phyloP scores from a whole-genome alignment of 129 eudicot species.

The Calendula officinalis region DNA sequence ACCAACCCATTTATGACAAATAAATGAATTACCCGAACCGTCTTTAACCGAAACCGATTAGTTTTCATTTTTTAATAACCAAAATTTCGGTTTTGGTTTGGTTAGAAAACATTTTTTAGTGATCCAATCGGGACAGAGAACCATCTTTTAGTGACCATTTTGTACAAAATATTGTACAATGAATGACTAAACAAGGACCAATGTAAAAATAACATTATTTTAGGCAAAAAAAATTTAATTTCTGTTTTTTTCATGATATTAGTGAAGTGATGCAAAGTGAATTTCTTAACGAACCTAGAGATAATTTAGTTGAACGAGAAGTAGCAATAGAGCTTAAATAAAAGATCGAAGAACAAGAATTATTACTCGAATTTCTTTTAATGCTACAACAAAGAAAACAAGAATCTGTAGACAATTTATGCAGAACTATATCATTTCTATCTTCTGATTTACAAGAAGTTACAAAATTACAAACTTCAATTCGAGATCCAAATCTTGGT shows the following conservation, averaged over 20 bases:
- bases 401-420: constrained; percentile 59
- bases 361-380: constrained; percentile 75
- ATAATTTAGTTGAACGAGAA: constrained; percentile 56
- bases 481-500: constrained; percentile 20
- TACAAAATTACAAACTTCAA: constrained; percentile 46
- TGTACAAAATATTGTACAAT: constrained; percentile 14
- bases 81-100: too few relatives aligned
- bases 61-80: too few relatives aligned
- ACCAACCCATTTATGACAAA: too few relatives aligned
- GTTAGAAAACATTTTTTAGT: too few relatives aligned
- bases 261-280: constrained; percentile 82
- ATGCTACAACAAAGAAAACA: constrained; percentile 65
- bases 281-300: constrained; percentile 64
- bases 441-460: constrained; percentile 84
- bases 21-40: too few relatives aligned
- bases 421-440: constrained; percentile 60
- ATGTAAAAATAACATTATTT: too few relatives aligned
- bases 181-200: too few relatives aligned
- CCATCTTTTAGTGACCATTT: too few relatives aligned
- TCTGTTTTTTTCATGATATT: constrained; percentile 12
- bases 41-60: too few relatives aligned
- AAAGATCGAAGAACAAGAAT: constrained; percentile 73
- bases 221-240: neutral
- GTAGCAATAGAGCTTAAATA: constrained; percentile 66
- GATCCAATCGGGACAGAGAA: too few relatives aligned